These are phyloP conservation scores for Tolypocladium album DNA, from an alignment of 2,329 filamentous ascomycete genomes.

Conservation along the genomic window DNA sequence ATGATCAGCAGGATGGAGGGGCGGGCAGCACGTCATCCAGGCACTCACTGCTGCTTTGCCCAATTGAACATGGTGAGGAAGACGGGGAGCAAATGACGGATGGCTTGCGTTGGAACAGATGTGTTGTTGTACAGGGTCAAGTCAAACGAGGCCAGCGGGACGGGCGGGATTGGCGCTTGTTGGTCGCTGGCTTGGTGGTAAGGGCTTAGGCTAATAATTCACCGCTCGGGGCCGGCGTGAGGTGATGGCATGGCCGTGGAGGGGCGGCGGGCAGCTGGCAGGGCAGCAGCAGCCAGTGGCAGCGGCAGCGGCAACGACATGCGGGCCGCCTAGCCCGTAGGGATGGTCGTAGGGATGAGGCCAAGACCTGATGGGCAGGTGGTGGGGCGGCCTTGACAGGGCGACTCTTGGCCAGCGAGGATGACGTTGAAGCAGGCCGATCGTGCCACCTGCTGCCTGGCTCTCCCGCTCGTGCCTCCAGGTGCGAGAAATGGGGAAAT, in stretches of 20 bases:
- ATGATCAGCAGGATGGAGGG: constrained; percentile 4
- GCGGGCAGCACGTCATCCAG: constrained; percentile 3
- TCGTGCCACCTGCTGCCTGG: background rate
- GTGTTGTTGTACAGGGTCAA: background rate
- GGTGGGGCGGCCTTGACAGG: background rate
- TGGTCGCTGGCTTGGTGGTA: background rate
- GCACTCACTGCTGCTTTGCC: constrained; percentile 77
- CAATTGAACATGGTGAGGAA: constrained; percentile 70
- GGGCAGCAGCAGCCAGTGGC: background rate
- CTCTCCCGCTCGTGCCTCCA: too few species aligned
- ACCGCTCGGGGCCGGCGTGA: background rate
- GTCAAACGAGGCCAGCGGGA: background rate
- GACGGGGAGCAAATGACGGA: background rate
- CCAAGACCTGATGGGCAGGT: background rate
- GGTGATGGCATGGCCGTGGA: background rate
- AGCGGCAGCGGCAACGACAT: background rate
- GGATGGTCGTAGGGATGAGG: background rate
- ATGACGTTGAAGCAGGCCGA: background rate
- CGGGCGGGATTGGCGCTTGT: background rate
- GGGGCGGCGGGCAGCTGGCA: background rate
- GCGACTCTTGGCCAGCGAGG: background rate
- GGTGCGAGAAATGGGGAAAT: background rate
- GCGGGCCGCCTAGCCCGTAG: background rate
- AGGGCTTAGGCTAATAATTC: background rate
- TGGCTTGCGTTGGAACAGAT: background rate